Evolutionary conservation across 306 rosid species (phyloP).

Genomic region (Ziziphus jujuba): DNA sequence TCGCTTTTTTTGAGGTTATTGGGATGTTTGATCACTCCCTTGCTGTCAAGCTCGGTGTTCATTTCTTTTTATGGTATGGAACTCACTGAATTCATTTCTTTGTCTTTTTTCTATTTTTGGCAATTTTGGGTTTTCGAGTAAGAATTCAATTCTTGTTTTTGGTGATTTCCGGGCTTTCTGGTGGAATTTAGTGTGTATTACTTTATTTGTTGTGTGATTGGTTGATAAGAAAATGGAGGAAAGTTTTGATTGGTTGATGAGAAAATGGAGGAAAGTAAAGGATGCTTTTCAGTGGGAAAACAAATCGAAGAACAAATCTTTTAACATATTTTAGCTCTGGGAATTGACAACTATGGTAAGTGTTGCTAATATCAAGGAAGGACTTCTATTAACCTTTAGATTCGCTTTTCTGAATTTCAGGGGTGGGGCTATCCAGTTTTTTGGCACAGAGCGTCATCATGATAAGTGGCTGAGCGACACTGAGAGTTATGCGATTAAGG

Average conservation of each 20-base stretch:
- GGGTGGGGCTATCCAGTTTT: conserved; percentile 83
- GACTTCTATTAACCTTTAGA: not conserved
- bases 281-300: no score
- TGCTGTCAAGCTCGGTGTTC: conserved; percentile 78
- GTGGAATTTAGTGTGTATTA: no score
- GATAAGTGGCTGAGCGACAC: conserved; percentile 77
- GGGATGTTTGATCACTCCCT: conserved; percentile 81
- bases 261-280: no score
- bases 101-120: not conserved
- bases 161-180: no score
- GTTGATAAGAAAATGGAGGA: no score
- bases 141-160: no score
- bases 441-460: conserved; percentile 86
- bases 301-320: no score
- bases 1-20: conserved; percentile 57
- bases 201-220: no score
- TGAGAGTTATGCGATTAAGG: conserved; percentile 62
- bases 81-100: not conserved
- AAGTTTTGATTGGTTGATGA: no score
- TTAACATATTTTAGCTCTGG: not conserved
- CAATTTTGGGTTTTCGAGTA: not conserved
- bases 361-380: not conserved
- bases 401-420: conserved; percentile 46
- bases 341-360: no score
- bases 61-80: conserved; percentile 64